A percentile compares a stretch with the other conserved stretches of the same genome.
These are phyloP conservation scores for Pseudocercospora pini-densiflorae DNA, from an alignment of 2,329 filamentous ascomycete species.

Conservation along the genomic window DNA sequence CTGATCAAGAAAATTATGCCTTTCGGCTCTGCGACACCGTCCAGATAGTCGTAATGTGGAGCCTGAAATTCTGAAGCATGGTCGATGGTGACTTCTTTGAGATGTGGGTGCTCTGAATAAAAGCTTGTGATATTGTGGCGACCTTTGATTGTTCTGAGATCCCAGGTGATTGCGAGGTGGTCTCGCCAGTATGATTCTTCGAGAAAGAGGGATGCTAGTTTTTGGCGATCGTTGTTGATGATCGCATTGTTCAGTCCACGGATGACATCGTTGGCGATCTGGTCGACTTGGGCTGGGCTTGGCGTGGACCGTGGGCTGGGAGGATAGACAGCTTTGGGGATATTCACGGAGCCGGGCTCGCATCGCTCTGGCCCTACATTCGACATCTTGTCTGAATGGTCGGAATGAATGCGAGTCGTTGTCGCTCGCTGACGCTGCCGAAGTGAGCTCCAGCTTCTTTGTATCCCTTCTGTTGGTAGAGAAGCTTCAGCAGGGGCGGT, in stretches of 20 bases:
- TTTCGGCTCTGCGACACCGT: neutral
- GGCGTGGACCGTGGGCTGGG: neutral
- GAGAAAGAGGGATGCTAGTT: constrained; percentile 45
- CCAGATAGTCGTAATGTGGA: neutral
- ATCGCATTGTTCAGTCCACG: constrained; percentile 16
- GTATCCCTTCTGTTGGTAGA: neutral
- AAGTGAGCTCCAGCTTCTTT: neutral
- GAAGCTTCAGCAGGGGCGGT: neutral
- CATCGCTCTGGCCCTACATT: neutral
- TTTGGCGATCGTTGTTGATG: constrained; percentile 24
- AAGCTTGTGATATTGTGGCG: constrained; percentile 47
- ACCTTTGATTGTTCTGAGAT: constrained; percentile 58
- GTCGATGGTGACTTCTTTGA: neutral
- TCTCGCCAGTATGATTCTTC: constrained; percentile 62
- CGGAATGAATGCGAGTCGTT: neutral
- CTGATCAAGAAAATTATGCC: neutral
- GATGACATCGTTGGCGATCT: neutral
- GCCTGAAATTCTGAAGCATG: neutral
- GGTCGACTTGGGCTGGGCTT: neutral
- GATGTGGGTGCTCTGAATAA: neutral
- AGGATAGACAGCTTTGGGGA: neutral
- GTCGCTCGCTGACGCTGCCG: neutral
- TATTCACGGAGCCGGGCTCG: neutral
- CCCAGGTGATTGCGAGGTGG: constrained; percentile 62
- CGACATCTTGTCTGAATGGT: neutral